Percentiles rank a stretch among this genome's conserved stretches.
Conservation (phyloP, 345 rosid genomes). For the Euphorbia lathyris region DNA sequence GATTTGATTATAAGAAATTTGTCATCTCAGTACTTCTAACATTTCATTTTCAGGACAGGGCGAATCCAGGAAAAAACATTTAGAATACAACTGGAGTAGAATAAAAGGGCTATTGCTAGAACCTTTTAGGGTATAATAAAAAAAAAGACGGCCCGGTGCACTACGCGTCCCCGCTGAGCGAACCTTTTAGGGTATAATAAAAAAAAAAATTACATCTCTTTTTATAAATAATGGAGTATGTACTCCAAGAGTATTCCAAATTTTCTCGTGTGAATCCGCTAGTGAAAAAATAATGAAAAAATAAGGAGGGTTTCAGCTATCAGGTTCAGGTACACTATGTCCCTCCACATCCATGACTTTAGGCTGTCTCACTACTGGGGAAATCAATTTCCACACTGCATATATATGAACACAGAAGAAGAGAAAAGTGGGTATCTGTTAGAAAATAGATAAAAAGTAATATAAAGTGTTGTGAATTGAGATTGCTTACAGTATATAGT, state of each 20-base stretch:
- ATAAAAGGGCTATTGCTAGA: no score
- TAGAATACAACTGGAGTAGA: no score
- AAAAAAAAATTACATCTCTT: no score
- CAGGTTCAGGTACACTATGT: slow-evolving; percentile 26
- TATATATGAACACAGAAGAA: neutral
- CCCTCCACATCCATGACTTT: slow-evolving; percentile 38
- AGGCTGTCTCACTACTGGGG: slow-evolving; percentile 53
- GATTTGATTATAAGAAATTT: neutral
- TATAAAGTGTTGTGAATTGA: neutral
- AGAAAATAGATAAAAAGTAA: no score
- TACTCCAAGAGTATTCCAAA: no score
- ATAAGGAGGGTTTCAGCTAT: neutral
- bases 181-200: no score
- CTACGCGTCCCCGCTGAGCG: no score
- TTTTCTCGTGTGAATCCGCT: slow-evolving; percentile 6
- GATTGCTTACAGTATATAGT: slow-evolving; percentile 62
- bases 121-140: no score
- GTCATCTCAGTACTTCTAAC: neutral
- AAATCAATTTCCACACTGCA: slow-evolving; percentile 81
- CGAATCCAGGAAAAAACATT: no score
- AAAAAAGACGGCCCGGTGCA: no score
- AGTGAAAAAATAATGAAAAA: slow-evolving; percentile 8
- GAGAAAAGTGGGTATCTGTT: neutral
- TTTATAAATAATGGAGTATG: no score
- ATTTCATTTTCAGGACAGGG: neutral